Evolutionary conservation across 2,329 filamentous ascomycete genomes (phyloP).

Genomic region (Penicillium sp.): DNA sequence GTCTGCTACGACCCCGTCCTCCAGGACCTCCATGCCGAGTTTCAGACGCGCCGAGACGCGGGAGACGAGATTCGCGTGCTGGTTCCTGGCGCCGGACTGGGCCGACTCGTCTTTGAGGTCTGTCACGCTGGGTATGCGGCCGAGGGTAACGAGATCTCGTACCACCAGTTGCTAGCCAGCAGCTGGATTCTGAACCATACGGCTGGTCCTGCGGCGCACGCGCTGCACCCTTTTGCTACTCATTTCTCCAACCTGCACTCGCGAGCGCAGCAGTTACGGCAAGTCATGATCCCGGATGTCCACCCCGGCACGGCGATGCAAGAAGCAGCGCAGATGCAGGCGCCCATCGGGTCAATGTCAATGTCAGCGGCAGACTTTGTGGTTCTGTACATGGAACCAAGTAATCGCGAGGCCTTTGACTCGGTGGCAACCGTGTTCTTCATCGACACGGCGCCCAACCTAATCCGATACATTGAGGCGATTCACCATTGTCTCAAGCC

Average conservation of each 20-base stretch:
- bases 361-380: constrained; percentile 96
- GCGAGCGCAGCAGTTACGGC: constrained; percentile 75
- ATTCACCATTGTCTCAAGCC: constrained; percentile 77
- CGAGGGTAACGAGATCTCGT: constrained; percentile 96
- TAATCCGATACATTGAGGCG: constrained; percentile 87
- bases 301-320: constrained; percentile 68
- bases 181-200: constrained; percentile 64
- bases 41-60: constrained; percentile 41
- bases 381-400: constrained; percentile 74
- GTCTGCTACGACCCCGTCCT: constrained; percentile 79
- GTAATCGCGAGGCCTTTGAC: constrained; percentile 70
- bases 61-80: constrained; percentile 67
- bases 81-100: constrained; percentile 88
- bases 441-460: constrained; percentile 93
- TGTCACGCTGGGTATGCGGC: constrained; percentile 73
- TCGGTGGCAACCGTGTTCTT: constrained; percentile 93
- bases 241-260: constrained; percentile 84
- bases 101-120: constrained; percentile 86
- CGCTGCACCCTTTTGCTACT: constrained; percentile 83
- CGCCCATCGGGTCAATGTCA: constrained; percentile 71
- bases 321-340: constrained; percentile 34
- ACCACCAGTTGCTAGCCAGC: constrained; percentile 91
- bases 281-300: constrained; percentile 79
- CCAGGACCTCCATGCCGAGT: constrained; percentile 62
- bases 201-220: constrained; percentile 63